phyloP scores from a whole-genome alignment of 1,139 yeast species.

The Yamadazyma jaroonii region DNA sequence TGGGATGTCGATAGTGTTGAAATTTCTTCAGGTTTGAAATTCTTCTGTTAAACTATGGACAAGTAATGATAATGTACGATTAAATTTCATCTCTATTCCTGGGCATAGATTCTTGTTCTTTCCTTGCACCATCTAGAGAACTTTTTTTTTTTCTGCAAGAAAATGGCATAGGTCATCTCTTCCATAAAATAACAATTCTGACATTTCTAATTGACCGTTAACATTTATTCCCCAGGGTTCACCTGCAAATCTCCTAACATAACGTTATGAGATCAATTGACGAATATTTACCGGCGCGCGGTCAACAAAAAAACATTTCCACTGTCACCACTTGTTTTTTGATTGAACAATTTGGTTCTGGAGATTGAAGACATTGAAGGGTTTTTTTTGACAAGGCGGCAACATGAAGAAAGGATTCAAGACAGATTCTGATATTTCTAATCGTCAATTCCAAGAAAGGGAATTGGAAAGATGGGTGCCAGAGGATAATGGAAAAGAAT shows the following conservation, averaged over 20 bases:
- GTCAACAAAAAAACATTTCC: slow-evolving; percentile 4
- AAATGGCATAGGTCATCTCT: too few species aligned
- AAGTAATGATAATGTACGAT: background rate
- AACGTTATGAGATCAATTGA: slow-evolving; percentile 16
- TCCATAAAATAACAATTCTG: too few species aligned
- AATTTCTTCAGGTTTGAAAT: slow-evolving; percentile 13
- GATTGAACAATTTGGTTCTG: too few species aligned
- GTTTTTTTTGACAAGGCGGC: too few species aligned
- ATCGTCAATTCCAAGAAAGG: slow-evolving; percentile 50
- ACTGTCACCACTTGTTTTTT: background rate
- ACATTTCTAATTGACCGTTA: too few species aligned
- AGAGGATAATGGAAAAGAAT: slow-evolving; percentile 38
- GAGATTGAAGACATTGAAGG: too few species aligned
- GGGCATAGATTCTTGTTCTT: too few species aligned
- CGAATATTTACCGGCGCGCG: slow-evolving; percentile 7
- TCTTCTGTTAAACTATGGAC: slow-evolving; percentile 11
- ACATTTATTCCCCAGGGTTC: too few species aligned
- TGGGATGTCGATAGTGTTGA: slow-evolving; percentile 25
- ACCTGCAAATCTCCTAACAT: too few species aligned
- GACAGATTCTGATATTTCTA: slow-evolving; percentile 82
- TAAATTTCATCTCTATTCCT: too few species aligned
- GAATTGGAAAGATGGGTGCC: slow-evolving; percentile 88
- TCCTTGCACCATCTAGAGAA: too few species aligned
- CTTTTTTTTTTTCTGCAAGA: too few species aligned
- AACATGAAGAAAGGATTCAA: slow-evolving; percentile 42